Evolutionary conservation across 2,329 filamentous ascomycete genomes (phyloP).

Genomic region (Botryotinia globosa): DNA sequence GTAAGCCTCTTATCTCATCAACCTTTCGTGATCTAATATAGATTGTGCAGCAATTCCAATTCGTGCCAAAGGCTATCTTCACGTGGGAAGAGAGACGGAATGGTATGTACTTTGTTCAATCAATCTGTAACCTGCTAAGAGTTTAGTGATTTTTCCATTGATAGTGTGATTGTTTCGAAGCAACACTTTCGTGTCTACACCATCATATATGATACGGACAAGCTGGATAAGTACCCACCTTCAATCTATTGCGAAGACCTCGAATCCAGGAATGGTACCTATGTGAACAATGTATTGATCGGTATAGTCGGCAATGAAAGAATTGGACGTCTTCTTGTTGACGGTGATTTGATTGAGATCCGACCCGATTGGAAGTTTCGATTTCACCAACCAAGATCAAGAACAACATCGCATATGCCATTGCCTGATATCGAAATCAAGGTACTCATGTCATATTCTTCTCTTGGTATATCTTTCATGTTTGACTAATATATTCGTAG

Average conservation of each 20-base stretch:
- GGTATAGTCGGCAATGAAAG: constrained; percentile 41
- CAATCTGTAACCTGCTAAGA: not conserved
- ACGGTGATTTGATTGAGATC: constrained; percentile 50
- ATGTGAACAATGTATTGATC: constrained; percentile 48
- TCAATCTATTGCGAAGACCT: constrained; percentile 57
- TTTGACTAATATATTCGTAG: constrained; percentile 34
- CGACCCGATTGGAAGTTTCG: constrained; percentile 41
- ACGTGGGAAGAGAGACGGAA: constrained; percentile 36
- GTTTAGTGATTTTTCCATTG: constrained; percentile 42
- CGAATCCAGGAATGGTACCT: constrained; percentile 53
- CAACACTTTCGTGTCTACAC: constrained; percentile 56
- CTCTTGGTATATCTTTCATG: not conserved
- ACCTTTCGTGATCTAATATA: not conserved
- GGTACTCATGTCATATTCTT: constrained; percentile 28
- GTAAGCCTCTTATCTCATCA: not conserved
- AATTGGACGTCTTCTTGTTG: constrained; percentile 47
- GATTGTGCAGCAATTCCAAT: constrained; percentile 14
- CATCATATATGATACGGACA: constrained; percentile 47
- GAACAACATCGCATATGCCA: constrained; percentile 21
- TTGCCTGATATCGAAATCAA: constrained; percentile 40
- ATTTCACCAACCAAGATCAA: constrained; percentile 36
- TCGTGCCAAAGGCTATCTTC: not conserved
- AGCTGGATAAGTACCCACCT: constrained; percentile 32
- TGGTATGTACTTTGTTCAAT: constrained; percentile 30
- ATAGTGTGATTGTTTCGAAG: constrained; percentile 46